Evolutionary conservation across 2,329 filamentous ascomycete species (phyloP), one percentile per base, ranked within the genome.

Genomic region (Verticillium longisporum): DNA sequence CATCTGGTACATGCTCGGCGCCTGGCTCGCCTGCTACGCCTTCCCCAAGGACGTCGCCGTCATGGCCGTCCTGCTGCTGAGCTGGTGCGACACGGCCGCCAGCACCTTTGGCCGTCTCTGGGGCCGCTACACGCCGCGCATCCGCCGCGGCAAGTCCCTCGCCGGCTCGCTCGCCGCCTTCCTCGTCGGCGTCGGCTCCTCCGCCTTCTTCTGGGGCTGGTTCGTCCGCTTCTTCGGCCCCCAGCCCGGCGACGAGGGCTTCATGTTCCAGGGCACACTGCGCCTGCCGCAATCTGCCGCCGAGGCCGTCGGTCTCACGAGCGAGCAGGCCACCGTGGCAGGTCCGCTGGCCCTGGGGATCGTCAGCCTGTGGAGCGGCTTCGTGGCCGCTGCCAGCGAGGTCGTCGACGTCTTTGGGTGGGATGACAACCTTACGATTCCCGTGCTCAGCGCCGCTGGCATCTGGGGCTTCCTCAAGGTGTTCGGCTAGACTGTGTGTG

Each of bases 341-440:
- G 93, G 95, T 1, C 78, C 83, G 1, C 67, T 88, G 63, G 95
- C 95, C 1, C 80, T 98, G 38, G 88, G 86, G 4, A 79, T 91
- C 62, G 87, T 98, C 85, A 91, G 92, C 71, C 66, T 97, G 45
- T 91, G 90, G 78, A 93, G 93, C 6, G 95, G 95, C n/a, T 76
- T 98, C 54, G 86, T 94, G 59, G 95, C 92, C 53, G 91, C 92
- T 61, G 87, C 88, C 55, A 97, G 92, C 70, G 95, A 99, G 76
- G 89, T 94, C 15, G 82, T 97, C 55, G 92, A 99, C 76, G 71
- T 98, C 0, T 97, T 92, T 72, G 91, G 92, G 56, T 93, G 92
- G 90, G 95, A 99, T 71, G 95, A 99, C 77, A 99, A 99, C 75
- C 80, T 99, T 68, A 98, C 94, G 57, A 99, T 99, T 74, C 95